phyloP scores from a whole-genome alignment of 2,329 filamentous ascomycete genomes.

The Zasmidium citrigriseum region DNA sequence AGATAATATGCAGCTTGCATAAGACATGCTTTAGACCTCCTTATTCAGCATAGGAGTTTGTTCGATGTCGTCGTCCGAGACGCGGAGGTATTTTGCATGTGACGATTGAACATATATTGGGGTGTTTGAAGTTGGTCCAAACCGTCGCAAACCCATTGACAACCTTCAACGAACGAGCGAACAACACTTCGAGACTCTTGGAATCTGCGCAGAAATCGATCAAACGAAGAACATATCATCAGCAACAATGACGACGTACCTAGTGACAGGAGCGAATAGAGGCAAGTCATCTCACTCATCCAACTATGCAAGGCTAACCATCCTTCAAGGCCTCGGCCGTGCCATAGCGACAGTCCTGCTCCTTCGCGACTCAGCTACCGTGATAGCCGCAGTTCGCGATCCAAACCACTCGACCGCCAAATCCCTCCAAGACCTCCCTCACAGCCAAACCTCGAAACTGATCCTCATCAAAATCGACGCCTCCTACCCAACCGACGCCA shows the following conservation, averaged over 20 bases:
- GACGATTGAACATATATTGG: no score
- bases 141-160: no score
- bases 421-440: neutral
- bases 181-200: no score
- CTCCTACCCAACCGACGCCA: neutral
- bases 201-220: no score
- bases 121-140: no score
- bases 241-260: constrained; percentile 5
- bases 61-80: no score
- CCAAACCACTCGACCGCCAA: neutral
- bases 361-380: neutral
- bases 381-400: constrained; percentile 2
- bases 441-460: neutral
- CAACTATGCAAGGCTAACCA: neutral
- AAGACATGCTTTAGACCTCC: no score
- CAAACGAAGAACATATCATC: neutral
- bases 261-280: constrained; percentile 3
- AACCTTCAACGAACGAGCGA: no score
- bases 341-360: neutral
- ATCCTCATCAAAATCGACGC: constrained; percentile 4
- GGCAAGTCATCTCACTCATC: neutral
- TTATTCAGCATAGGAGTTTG: no score
- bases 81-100: no score
- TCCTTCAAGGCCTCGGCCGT: neutral
- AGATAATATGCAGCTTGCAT: neutral